These are phyloP conservation scores for Capsicum chinense DNA, from an alignment of 257 asterid species.

Conservation along the genomic window DNA sequence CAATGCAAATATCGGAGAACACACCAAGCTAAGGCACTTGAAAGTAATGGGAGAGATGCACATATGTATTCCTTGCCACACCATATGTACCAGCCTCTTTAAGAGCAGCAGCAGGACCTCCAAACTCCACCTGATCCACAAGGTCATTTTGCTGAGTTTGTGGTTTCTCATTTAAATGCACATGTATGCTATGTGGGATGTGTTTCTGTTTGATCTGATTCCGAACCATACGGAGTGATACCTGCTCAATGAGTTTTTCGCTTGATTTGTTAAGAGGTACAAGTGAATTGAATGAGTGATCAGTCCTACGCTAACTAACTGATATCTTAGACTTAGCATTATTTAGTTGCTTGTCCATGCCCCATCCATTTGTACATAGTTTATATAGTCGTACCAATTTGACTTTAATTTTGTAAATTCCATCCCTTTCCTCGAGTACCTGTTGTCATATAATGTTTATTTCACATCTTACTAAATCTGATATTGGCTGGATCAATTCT, in stretches of 20 bases:
- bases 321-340: neutral
- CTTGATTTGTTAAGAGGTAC: neutral
- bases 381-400: neutral
- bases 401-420: neutral
- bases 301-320: neutral
- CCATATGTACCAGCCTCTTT: neutral
- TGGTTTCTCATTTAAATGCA: neutral
- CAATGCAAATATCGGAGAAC: constrained; percentile 6
- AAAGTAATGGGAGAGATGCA: neutral
- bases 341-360: neutral
- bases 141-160: neutral
- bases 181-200: neutral
- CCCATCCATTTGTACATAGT: neutral
- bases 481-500: neutral
- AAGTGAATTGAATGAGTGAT: neutral
- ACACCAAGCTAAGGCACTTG: neutral
- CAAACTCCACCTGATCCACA: neutral
- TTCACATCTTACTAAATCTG: neutral
- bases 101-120: neutral
- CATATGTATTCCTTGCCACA: neutral
- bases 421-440: neutral
- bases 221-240: neutral
- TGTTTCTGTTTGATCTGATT: neutral
- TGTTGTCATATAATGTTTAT: neutral
- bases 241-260: neutral